Conservation (phyloP, 2,329 filamentous ascomycete genomes). For the Calycina herbarum region DNA sequence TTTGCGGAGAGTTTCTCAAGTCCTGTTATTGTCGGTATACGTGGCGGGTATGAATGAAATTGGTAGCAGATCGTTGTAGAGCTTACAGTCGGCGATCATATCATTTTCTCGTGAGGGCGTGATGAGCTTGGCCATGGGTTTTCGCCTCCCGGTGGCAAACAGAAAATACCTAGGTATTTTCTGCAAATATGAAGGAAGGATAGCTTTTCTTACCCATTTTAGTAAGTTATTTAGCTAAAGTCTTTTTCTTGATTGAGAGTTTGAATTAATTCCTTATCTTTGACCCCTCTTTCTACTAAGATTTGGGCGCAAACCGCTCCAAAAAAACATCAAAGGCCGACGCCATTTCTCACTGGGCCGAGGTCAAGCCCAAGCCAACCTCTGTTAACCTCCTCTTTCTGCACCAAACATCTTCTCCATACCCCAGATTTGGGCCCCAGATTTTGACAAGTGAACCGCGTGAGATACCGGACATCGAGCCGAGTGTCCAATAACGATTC, state of each 20-base stretch:
- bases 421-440: background rate
- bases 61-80: too few species aligned
- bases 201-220: background rate
- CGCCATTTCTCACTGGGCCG: background rate
- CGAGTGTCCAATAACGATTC: background rate
- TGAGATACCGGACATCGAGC: background rate
- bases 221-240: background rate
- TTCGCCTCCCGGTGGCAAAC: background rate
- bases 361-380: background rate
- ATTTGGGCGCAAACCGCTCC: background rate
- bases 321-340: background rate
- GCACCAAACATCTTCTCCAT: background rate
- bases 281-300: background rate
- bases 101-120: background rate
- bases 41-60: too few species aligned
- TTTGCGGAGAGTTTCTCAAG: too few species aligned
- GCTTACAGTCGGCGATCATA: too few species aligned
- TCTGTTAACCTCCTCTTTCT: too few species aligned
- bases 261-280: background rate
- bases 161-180: background rate
- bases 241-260: background rate
- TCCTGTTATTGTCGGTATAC: too few species aligned
- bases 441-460: slow-evolving; percentile 1
- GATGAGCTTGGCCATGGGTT: background rate
- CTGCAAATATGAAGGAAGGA: background rate